Evolutionary conservation across 2,329 filamentous ascomycete species (phyloP).

Genomic region (Sporothrix dimorphospora): DNA sequence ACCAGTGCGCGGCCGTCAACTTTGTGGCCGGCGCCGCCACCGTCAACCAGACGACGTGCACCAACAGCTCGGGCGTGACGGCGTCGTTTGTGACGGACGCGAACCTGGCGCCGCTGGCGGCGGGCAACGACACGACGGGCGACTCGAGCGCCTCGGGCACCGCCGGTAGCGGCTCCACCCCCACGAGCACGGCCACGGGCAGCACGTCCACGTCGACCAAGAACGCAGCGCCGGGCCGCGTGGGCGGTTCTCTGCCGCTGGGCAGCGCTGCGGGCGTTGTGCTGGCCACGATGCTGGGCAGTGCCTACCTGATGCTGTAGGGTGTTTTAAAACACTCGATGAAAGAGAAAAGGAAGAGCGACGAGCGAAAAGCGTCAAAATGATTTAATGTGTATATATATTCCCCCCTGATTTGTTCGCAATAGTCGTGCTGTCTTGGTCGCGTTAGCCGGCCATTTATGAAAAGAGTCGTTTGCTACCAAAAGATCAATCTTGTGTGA

Average conservation of each 20-base stretch:
- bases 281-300: constrained; percentile 27
- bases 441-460: background rate
- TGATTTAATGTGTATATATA: constrained; percentile 20
- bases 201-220: constrained; percentile 23
- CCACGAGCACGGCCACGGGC: constrained; percentile 14
- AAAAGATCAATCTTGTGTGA: no score
- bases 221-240: constrained; percentile 26
- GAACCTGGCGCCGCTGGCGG: constrained; percentile 40
- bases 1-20: constrained; percentile 50
- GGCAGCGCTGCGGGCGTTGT: constrained; percentile 23
- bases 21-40: constrained; percentile 52
- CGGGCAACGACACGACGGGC: constrained; percentile 23
- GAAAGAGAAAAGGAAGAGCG: background rate
- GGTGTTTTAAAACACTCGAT: background rate
- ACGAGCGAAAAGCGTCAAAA: background rate
- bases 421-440: background rate
- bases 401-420: constrained; percentile 6
- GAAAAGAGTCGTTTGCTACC: background rate
- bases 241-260: constrained; percentile 25
- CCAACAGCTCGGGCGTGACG: constrained; percentile 44
- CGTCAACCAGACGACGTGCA: constrained; percentile 40
- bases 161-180: constrained; percentile 25
- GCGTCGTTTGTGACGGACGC: constrained; percentile 40
- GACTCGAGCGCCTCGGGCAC: constrained; percentile 26
- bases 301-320: constrained; percentile 32